These are phyloP conservation scores for Oryza punctata DNA, from an alignment of 176 grass and related monocot species.

Conservation along the genomic window DNA sequence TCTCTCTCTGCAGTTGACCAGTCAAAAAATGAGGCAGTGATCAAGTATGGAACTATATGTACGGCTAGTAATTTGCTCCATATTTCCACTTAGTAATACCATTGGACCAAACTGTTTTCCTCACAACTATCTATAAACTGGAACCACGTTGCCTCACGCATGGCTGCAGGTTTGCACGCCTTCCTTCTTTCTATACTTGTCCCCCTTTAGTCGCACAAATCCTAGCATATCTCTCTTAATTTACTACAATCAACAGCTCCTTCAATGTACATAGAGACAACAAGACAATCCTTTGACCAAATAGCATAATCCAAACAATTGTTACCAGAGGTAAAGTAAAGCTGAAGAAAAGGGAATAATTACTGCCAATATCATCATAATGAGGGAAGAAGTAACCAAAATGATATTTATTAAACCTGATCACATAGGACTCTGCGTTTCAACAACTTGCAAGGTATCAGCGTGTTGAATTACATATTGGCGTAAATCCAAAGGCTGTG, in stretches of 20 bases:
- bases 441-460: slow-evolving; percentile 36
- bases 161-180: slow-evolving; percentile 29
- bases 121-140: slow-evolving; percentile 54
- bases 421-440: slow-evolving; percentile 17
- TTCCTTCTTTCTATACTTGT: slow-evolving; percentile 45
- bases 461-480: slow-evolving; percentile 25
- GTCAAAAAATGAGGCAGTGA: slow-evolving; percentile 54
- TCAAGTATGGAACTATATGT: slow-evolving; percentile 37
- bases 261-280: slow-evolving; percentile 42
- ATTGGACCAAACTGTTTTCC: slow-evolving; percentile 37
- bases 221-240: slow-evolving; percentile 40
- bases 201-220: slow-evolving; percentile 46
- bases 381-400: slow-evolving; percentile 22
- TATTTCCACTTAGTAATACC: slow-evolving; percentile 34
- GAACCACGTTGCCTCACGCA: slow-evolving; percentile 46
- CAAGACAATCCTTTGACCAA: slow-evolving; percentile 49
- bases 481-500: slow-evolving; percentile 50
- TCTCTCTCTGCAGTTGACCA: slow-evolving; percentile 50
- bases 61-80: slow-evolving; percentile 32
- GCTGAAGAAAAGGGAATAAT: slow-evolving; percentile 40
- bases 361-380: slow-evolving; percentile 33
- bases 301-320: slow-evolving; percentile 26
- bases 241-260: slow-evolving; percentile 20
- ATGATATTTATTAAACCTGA: slow-evolving; percentile 27
- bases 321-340: slow-evolving; percentile 50